Evolutionary conservation across 169 alveolate genomes (phyloP).

Genomic region (Plasmodium ovale): DNA sequence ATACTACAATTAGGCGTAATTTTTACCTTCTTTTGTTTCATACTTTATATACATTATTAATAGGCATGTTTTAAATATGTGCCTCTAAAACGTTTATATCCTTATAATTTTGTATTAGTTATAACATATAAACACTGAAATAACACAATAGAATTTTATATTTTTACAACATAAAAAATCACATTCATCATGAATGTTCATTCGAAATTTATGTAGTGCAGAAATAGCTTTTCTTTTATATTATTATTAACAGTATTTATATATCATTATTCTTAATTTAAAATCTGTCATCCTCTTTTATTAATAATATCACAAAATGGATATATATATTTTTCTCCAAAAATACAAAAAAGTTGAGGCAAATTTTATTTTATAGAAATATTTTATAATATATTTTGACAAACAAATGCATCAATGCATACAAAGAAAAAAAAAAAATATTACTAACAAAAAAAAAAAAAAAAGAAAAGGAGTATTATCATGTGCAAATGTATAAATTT

Average conservation of each 20-base stretch:
- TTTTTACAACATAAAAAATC: too few relatives aligned
- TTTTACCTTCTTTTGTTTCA: neutral
- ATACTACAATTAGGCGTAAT: too few relatives aligned
- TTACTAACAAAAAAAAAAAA: constrained; percentile 20
- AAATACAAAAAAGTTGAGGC: constrained; percentile 4
- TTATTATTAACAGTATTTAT: neutral
- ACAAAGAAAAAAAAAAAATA: constrained; percentile 32
- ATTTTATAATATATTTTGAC: constrained; percentile 50
- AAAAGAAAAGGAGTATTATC: constrained; percentile 31
- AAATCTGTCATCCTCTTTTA: constrained; percentile 9
- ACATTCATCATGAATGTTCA: too few relatives aligned
- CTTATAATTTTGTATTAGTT: too few relatives aligned
- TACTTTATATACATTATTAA: neutral
- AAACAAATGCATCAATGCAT: constrained; percentile 77
- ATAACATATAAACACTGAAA: too few relatives aligned
- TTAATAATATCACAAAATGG: constrained; percentile 8
- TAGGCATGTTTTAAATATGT: neutral
- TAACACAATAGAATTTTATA: too few relatives aligned
- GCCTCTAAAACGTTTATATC: neutral
- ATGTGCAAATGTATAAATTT: constrained; percentile 14
- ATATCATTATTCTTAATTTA: constrained; percentile 1
- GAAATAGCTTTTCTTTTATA: neutral
- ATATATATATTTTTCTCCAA: constrained; percentile 45
- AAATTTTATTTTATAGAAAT: constrained; percentile 36
- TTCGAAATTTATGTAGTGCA: constrained; percentile 3